A percentile compares a stretch with the other conserved stretches of the same genome.
These are phyloP conservation scores for Megacollybia marginata DNA, from an alignment of 768 basidiomycete genomes.

Conservation along the genomic window DNA sequence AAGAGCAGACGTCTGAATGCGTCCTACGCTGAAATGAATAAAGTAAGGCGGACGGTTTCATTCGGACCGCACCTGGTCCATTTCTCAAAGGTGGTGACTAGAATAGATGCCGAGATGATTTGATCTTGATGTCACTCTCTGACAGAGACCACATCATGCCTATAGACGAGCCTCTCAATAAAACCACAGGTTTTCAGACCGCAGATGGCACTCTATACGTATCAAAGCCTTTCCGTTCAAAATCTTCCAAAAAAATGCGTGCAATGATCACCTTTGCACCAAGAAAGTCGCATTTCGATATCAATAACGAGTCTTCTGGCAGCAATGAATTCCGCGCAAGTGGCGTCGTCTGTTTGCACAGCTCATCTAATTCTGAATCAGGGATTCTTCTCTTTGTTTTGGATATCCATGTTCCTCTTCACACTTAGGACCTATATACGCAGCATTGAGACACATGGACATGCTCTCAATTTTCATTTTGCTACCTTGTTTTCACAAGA, in stretches of 20 bases:
- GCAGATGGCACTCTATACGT: conserved; percentile 64
- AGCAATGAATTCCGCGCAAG: conserved; percentile 81
- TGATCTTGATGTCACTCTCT: too few relatives aligned
- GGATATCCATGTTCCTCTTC: conserved; percentile 83
- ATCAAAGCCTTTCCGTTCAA: conserved; percentile 70
- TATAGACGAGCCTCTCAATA: too few relatives aligned
- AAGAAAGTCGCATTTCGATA: conserved; percentile 81
- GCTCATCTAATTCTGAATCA: conserved; percentile 19
- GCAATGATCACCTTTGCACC: conserved; percentile 84
- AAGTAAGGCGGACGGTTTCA: too few relatives aligned
- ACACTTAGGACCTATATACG: conserved; percentile 70
- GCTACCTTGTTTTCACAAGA: conserved; percentile 85
- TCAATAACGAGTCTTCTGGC: conserved; percentile 61
- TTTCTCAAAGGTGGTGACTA: too few relatives aligned
- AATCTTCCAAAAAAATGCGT: conserved; percentile 66
- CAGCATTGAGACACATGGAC: conserved; percentile 72
- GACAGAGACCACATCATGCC: too few relatives aligned
- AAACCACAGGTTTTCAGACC: conserved; percentile 33
- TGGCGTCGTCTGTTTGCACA: conserved; percentile 2
- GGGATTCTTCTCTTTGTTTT: conserved; percentile 96
- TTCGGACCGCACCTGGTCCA: too few relatives aligned
- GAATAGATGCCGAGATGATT: too few relatives aligned
- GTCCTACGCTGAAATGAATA: too few relatives aligned
- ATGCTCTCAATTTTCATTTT: conserved; percentile 72
- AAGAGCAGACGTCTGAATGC: too few relatives aligned